Percentiles rank a stretch among this genome's conserved stretches.
phyloP scores from a whole-genome alignment of 768 basidiomycete genomes.

The Pulveroboletus sp. region DNA sequence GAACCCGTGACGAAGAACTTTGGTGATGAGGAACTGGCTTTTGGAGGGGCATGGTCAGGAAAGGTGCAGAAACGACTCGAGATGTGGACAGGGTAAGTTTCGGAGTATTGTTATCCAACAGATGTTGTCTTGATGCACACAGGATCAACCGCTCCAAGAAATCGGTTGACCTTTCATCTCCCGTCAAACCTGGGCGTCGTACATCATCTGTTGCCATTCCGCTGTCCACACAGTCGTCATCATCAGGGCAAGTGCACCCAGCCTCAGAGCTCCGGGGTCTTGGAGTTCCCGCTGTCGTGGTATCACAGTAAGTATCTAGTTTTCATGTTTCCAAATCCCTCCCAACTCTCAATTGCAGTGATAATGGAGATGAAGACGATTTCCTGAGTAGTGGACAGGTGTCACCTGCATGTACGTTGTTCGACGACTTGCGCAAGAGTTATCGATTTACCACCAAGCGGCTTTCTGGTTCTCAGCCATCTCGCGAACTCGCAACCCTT shows the following conservation, averaged over 20 bases:
- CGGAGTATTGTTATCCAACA: neutral
- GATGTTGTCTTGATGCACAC: constrained; percentile 7
- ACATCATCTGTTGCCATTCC: constrained; percentile 28
- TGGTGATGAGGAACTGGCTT: constrained; percentile 29
- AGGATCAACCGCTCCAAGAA: constrained; percentile 35
- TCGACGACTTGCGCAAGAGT: constrained; percentile 2
- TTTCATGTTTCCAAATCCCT: neutral
- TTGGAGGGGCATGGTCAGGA: constrained; percentile 37
- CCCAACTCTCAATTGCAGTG: constrained; percentile 9
- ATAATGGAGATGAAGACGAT: constrained; percentile 52
- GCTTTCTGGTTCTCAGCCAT: constrained; percentile 14
- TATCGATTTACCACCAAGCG: constrained; percentile 6
- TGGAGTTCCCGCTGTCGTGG: constrained; percentile 36
- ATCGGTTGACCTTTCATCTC: constrained; percentile 24
- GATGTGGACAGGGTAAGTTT: constrained; percentile 44
- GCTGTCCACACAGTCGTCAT: constrained; percentile 33
- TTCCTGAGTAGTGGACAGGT: constrained; percentile 75
- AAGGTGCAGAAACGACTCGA: constrained; percentile 45
- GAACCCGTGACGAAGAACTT: constrained; percentile 20
- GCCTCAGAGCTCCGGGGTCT: constrained; percentile 25
- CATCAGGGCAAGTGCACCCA: constrained; percentile 27
- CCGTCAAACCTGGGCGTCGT: constrained; percentile 20
- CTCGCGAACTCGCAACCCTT: constrained; percentile 20
- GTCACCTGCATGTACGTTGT: constrained; percentile 58
- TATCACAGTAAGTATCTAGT: constrained; percentile 33